Percentiles rank a stretch among this genome's conserved stretches.
Conservation (phyloP, 1,284 basidiomycete genomes). For the Anthracocystis walkeri region DNA sequence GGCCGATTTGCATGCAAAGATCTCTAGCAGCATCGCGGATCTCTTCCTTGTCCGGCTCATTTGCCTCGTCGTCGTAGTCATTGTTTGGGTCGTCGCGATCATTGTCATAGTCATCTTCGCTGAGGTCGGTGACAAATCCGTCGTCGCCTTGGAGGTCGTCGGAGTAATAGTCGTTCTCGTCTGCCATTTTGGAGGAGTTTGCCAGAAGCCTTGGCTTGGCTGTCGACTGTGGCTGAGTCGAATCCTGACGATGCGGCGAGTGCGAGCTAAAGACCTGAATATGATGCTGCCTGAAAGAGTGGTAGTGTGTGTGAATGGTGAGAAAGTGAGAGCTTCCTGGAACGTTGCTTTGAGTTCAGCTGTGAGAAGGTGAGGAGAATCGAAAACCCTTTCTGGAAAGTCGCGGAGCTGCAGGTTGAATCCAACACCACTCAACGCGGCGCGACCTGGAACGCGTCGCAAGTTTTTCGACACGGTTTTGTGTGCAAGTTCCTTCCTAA, state of each 20-base stretch:
- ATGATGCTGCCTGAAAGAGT: neutral
- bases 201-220: neutral
- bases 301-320: too few species aligned
- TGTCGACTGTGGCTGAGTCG: neutral
- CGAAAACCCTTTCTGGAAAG: neutral
- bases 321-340: neutral
- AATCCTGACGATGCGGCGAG: neutral
- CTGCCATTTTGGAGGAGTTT: constrained; percentile 23
- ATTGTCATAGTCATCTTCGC: constrained; percentile 34
- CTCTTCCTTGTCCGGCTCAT: constrained; percentile 48
- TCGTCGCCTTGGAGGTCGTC: constrained; percentile 57
- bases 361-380: neutral
- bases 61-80: constrained; percentile 30
- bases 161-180: constrained; percentile 46
- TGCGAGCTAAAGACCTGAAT: neutral
- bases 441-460: constrained; percentile 37
- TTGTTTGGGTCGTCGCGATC: constrained; percentile 8
- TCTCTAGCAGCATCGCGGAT: constrained; percentile 57
- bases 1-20: constrained; percentile 65
- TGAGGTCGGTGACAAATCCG: constrained; percentile 39
- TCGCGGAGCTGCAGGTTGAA: constrained; percentile 24
- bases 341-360: neutral
- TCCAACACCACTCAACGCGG: constrained; percentile 52
- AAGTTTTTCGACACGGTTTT: neutral
- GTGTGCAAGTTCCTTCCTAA: neutral